Percentiles rank a stretch among this genome's conserved stretches.
phyloP scores from a whole-genome alignment of 1,284 basidiomycete species.

The Mycosarcoma mackinlayi region DNA sequence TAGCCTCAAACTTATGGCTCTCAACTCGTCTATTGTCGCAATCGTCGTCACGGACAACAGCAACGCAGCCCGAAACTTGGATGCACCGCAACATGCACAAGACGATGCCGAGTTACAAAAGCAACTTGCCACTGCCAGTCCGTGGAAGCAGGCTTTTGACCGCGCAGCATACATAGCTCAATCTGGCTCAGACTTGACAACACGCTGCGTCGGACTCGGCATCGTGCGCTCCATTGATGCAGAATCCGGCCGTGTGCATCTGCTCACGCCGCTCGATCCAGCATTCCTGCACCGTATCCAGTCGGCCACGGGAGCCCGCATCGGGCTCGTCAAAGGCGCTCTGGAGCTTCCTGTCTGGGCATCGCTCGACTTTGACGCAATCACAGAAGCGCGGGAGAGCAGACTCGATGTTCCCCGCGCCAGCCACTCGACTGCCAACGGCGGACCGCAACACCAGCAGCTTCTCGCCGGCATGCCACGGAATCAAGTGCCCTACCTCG shows the following conservation, averaged over 20 bases:
- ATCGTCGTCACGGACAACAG: slow-evolving; percentile 31
- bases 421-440: background rate
- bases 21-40: slow-evolving; percentile 84
- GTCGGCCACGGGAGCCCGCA: slow-evolving; percentile 70
- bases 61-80: background rate
- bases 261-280: slow-evolving; percentile 69
- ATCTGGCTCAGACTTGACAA: slow-evolving; percentile 2
- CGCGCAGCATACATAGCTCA: slow-evolving; percentile 10
- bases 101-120: background rate
- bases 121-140: background rate
- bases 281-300: slow-evolving; percentile 70
- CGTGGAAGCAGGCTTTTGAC: slow-evolving; percentile 43
- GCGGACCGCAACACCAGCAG: slow-evolving; percentile 1
- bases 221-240: slow-evolving; percentile 61
- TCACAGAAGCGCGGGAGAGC: slow-evolving; percentile 43
- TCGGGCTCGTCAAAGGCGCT: slow-evolving; percentile 83
- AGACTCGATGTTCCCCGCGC: slow-evolving; percentile 21
- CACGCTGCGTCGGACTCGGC: slow-evolving; percentile 51
- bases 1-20: slow-evolving; percentile 71
- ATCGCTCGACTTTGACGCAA: slow-evolving; percentile 78
- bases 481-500: slow-evolving; percentile 81
- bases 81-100: background rate
- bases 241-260: slow-evolving; percentile 35
- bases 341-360: slow-evolving; percentile 88
- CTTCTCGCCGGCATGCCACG: slow-evolving; percentile 74